Evolutionary conservation across 2,329 filamentous ascomycete species (phyloP), one percentile per base, ranked within the genome.

Genomic region (Chaetomium sp.): DNA sequence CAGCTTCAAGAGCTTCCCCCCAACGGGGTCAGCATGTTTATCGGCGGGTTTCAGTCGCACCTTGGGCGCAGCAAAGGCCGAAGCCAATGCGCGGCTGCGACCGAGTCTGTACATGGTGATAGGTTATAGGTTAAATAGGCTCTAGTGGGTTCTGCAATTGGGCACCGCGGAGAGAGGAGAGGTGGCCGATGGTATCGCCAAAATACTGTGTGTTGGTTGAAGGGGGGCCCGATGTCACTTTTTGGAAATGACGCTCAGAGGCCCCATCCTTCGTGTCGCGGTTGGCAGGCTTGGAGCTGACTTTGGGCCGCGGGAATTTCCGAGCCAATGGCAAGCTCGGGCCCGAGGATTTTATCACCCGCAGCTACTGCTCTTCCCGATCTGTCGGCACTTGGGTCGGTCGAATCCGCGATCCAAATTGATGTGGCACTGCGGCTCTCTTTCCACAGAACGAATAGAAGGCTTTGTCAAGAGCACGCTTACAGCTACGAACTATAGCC

Each of bases 41-140:
- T 16, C 21, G 23, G 29, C 45, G 29, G n/a, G 42, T 42, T 42
- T 42, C 38, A 16, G 19, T 63, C 84, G 78, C 81, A 93, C 92
- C 84, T 88, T 90, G 79, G 87, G 86, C 78, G 90, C 87, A 80
- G 88, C 89, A 78, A 96, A 80, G 79, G 90, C 90, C 81, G 90
- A 88, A 78, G 90, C 87, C 82, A 94, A 82, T 78, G 90, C 89
- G 80, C 90, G 87, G 82, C 92, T 90, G 78, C 90, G 89, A 78
- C 90, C 90, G 78, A 96, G 82, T 81, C 90, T 95, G 84, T 93
- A 96, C 93, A 97, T 97, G 75, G 74, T 85, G 78, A 70, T 65
- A 33, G 33, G 6, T n/a, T 31, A 16, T 21, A 19, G 29, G 3
- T 57, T 29, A 6, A 6, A 47, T 9, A 69, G 50, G 35, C 33